phyloP scores from a whole-genome alignment of 441 rosid genomes.

The Adansonia madagascariensis region DNA sequence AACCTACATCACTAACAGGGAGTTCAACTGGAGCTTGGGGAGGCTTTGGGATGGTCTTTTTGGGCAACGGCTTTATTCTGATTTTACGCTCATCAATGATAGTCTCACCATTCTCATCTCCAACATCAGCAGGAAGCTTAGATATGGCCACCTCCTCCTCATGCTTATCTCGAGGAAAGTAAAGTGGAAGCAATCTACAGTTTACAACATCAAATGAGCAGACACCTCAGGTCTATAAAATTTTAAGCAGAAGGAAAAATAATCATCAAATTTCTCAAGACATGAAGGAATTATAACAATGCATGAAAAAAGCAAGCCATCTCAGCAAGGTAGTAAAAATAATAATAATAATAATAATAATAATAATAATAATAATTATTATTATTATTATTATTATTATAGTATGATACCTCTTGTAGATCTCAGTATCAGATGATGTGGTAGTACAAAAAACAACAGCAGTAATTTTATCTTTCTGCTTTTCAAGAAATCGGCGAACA shows the following conservation, averaged over 20 bases:
- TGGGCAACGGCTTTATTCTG: conserved; percentile 94
- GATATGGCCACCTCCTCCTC: conserved; percentile 93
- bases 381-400: no score
- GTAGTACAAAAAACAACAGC: conserved; percentile 93
- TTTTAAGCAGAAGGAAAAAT: conserved; percentile 3
- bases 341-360: background rate
- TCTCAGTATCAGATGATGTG: conserved; percentile 80
- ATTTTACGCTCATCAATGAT: conserved; percentile 95
- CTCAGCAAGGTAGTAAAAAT: conserved; percentile 16
- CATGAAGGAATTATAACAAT: conserved; percentile 17
- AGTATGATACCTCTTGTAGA: conserved; percentile 70
- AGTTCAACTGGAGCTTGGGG: conserved; percentile 67
- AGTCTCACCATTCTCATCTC: conserved; percentile 99
- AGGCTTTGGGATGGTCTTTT: conserved; percentile 64
- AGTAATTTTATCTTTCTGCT: conserved; percentile 83
- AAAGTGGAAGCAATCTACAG: conserved; percentile 91
- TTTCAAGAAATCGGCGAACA: conserved; percentile 90
- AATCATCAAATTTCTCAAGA: background rate
- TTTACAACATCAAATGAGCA: conserved; percentile 29
- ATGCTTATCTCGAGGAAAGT: conserved; percentile 95
- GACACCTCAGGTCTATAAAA: conserved; percentile 23
- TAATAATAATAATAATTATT: no score
- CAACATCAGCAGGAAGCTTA: conserved; percentile 98
- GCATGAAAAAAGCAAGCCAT: conserved; percentile 7
- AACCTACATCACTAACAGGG: conserved; percentile 84